Conservation (phyloP, 2,329 filamentous ascomycete genomes). For the Cordyceps pruinosa region DNA sequence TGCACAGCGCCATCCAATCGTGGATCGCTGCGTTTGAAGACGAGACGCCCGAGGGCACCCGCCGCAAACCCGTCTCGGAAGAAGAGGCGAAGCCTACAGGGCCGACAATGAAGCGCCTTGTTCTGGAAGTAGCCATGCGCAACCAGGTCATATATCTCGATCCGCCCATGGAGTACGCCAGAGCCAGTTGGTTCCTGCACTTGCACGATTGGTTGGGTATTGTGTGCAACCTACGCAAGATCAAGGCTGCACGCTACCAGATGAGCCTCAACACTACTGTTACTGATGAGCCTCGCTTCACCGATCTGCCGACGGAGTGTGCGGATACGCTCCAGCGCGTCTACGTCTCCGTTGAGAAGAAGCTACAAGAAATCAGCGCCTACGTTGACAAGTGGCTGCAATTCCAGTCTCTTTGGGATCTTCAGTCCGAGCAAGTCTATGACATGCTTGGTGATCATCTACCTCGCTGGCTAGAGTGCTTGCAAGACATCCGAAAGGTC, state of each 20-base stretch:
- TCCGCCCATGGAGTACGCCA: slow-evolving; percentile 83
- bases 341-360: slow-evolving; percentile 76
- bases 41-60: slow-evolving; percentile 44
- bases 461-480: slow-evolving; percentile 83
- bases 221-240: slow-evolving; percentile 85
- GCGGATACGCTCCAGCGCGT: slow-evolving; percentile 72
- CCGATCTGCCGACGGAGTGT: slow-evolving; percentile 77
- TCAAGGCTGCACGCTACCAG: slow-evolving; percentile 92
- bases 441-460: slow-evolving; percentile 86
- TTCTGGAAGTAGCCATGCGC: slow-evolving; percentile 93
- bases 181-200: slow-evolving; percentile 88
- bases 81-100: slow-evolving; percentile 42
- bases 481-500: slow-evolving; percentile 96
- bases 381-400: slow-evolving; percentile 99
- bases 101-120: slow-evolving; percentile 63
- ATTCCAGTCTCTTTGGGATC: slow-evolving; percentile 96
- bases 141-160: slow-evolving; percentile 97
- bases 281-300: slow-evolving; percentile 67
- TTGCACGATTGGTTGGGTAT: slow-evolving; percentile 90
- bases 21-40: slow-evolving; percentile 86
- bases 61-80: slow-evolving; percentile 42
- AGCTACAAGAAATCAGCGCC: slow-evolving; percentile 67
- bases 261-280: slow-evolving; percentile 67
- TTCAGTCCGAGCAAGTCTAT: slow-evolving; percentile 93
- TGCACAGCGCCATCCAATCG: slow-evolving; percentile 74